Conservation (phyloP, 1,284 basidiomycete genomes). For the Irpex sp. region DNA sequence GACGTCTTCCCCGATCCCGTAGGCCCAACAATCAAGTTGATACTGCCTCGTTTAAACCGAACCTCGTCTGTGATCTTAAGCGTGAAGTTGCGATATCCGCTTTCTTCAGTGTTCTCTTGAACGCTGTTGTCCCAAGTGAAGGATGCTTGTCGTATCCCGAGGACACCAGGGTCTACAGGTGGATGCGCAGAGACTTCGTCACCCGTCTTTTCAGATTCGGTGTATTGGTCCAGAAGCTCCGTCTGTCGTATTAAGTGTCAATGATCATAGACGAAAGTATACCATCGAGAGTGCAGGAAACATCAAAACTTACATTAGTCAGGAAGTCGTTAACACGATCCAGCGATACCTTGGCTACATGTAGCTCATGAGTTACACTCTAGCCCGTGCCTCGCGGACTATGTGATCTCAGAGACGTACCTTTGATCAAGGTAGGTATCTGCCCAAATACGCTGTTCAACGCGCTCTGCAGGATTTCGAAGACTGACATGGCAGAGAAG, state of each 20-base stretch:
- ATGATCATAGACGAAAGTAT: too few species aligned
- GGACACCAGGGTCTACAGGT: constrained; percentile 20
- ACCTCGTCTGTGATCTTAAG: constrained; percentile 50
- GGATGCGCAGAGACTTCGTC: constrained; percentile 4
- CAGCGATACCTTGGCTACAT: constrained; percentile 42
- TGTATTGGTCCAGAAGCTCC: constrained; percentile 46
- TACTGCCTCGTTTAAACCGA: constrained; percentile 50
- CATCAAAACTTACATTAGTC: constrained; percentile 28
- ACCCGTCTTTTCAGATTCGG: constrained; percentile 29
- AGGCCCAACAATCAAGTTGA: constrained; percentile 66
- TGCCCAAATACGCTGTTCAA: constrained; percentile 15
- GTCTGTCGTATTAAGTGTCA: constrained; percentile 27
- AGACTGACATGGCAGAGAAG: constrained; percentile 37
- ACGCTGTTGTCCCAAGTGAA: constrained; percentile 37
- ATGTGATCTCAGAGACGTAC: constrained; percentile 18
- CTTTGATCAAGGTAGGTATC: constrained; percentile 30
- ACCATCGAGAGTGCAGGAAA: too few species aligned
- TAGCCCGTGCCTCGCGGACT: not conserved
- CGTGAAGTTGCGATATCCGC: constrained; percentile 36
- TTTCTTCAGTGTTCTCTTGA: constrained; percentile 19
- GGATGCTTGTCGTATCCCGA: constrained; percentile 39
- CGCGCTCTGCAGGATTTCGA: not conserved
- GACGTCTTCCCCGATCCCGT: constrained; percentile 53
- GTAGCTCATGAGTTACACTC: not conserved
- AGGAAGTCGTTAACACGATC: constrained; percentile 46